Percentiles rank a stretch among this genome's conserved stretches.
phyloP scores from a whole-genome alignment of 2,329 filamentous ascomycete species.

The Xylaria sp. region DNA sequence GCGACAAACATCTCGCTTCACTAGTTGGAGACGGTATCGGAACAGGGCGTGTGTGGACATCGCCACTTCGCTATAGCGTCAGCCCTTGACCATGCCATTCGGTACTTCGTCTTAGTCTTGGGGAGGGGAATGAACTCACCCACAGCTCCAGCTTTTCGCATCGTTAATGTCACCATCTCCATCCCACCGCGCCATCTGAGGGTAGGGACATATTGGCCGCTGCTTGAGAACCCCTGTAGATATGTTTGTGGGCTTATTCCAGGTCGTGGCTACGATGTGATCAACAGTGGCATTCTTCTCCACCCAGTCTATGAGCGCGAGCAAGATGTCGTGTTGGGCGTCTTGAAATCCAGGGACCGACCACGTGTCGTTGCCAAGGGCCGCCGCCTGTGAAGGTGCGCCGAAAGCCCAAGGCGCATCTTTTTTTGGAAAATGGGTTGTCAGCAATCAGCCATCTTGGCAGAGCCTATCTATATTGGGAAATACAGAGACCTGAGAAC shows the following conservation, averaged over 20 bases:
- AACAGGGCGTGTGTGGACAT: slow-evolving; percentile 5
- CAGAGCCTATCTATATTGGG: not conserved
- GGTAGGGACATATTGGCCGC: slow-evolving; percentile 53
- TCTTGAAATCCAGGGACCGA: slow-evolving; percentile 46
- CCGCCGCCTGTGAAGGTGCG: slow-evolving; percentile 38
- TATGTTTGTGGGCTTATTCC: slow-evolving; percentile 34
- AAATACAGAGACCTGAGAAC: too few species aligned
- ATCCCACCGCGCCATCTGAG: slow-evolving; percentile 44
- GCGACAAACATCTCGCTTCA: not conserved
- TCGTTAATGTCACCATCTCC: slow-evolving; percentile 42
- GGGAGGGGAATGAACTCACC: slow-evolving; percentile 29
- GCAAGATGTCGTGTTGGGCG: slow-evolving; percentile 45
- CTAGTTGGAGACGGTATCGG: too few species aligned
- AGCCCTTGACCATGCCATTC: not conserved
- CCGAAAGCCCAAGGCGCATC: slow-evolving; percentile 51
- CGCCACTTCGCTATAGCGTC: slow-evolving; percentile 4
- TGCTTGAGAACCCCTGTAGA: slow-evolving; percentile 49
- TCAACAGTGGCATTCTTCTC: slow-evolving; percentile 43
- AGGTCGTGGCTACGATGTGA: slow-evolving; percentile 45
- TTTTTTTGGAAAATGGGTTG: not conserved
- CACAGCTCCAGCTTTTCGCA: slow-evolving; percentile 45
- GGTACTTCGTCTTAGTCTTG: not conserved
- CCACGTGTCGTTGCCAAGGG: slow-evolving; percentile 39
- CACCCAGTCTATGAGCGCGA: slow-evolving; percentile 48
- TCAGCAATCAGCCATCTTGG: not conserved